A percentile compares a stretch with the other conserved stretches of the same genome.
Evolutionary conservation across 2,329 filamentous ascomycete species (phyloP).

Genomic region (Elsinoe fawcettii): DNA sequence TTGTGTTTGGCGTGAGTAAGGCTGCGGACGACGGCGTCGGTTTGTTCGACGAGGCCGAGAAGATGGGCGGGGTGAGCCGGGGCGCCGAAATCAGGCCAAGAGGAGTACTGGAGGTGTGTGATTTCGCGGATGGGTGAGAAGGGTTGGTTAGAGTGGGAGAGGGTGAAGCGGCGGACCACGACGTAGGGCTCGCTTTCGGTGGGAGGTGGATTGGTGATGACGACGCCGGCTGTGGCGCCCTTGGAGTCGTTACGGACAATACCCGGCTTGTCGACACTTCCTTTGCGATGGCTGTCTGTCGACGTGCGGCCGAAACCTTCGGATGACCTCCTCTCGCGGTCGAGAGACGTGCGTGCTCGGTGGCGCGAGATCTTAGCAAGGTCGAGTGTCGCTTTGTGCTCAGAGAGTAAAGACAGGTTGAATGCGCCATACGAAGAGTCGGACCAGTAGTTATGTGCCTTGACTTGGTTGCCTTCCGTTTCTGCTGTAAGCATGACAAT

Average conservation of each 20-base stretch:
- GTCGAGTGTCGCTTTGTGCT: constrained; percentile 74
- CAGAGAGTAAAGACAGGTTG: constrained; percentile 66
- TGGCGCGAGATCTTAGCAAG: constrained; percentile 44
- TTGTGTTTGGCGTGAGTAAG: constrained; percentile 33
- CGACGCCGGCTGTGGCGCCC: constrained; percentile 25
- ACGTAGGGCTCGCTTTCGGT: constrained; percentile 62
- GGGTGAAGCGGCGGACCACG: constrained; percentile 75
- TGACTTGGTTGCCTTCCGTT: constrained; percentile 83
- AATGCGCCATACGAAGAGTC: constrained; percentile 69
- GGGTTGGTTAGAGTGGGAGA: constrained; percentile 67
- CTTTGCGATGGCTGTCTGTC: constrained; percentile 24
- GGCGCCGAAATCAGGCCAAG: constrained; percentile 96
- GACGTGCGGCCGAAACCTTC: not conserved
- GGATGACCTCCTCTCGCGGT: not conserved
- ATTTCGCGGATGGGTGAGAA: constrained; percentile 85
- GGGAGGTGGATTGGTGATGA: constrained; percentile 22
- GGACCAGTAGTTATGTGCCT: constrained; percentile 92
- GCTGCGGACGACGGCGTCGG: constrained; percentile 60
- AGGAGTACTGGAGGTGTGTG: constrained; percentile 86
- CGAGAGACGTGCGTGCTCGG: constrained; percentile 24
- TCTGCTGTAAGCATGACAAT: constrained; percentile 97
- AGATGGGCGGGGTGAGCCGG: constrained; percentile 83
- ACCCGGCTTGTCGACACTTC: constrained; percentile 21
- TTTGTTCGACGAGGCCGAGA: constrained; percentile 80
- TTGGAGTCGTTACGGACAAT: constrained; percentile 14